Evolutionary conservation across 257 asterid species (phyloP).

Genomic region (Cordia subcordata): DNA sequence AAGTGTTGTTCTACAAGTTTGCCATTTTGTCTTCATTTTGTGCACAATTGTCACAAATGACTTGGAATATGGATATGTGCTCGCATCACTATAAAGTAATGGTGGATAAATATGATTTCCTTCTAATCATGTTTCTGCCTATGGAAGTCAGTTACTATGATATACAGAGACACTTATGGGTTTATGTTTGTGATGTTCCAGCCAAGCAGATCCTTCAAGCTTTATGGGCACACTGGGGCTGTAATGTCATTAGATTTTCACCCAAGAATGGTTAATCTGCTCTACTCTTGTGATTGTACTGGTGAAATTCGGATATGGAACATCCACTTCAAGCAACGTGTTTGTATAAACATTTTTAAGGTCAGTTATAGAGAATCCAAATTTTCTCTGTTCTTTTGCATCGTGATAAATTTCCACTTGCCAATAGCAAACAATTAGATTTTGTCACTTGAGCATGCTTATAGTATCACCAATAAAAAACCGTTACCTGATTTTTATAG

Average conservation of each 20-base stretch:
- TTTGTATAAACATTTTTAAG: conserved; percentile 26
- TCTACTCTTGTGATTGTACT: conserved; percentile 37
- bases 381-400: background rate
- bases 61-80: too few relatives aligned
- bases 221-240: conserved; percentile 37
- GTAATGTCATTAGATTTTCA: conserved; percentile 46
- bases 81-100: too few relatives aligned
- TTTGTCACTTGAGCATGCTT: too few relatives aligned
- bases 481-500: too few relatives aligned
- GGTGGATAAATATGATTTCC: too few relatives aligned
- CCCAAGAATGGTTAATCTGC: conserved; percentile 26
- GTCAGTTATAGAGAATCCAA: conserved; percentile 18
- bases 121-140: background rate
- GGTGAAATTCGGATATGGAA: conserved; percentile 43
- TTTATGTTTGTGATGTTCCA: conserved; percentile 12
- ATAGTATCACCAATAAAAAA: too few relatives aligned
- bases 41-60: too few relatives aligned
- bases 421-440: too few relatives aligned
- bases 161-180: conserved; percentile 1
- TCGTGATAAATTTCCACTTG: too few relatives aligned
- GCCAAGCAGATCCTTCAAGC: conserved; percentile 17
- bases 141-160: background rate
- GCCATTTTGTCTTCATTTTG: too few relatives aligned
- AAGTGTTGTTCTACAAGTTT: too few relatives aligned
- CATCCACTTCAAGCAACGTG: conserved; percentile 10